phyloP scores from a whole-genome alignment of 2,329 filamentous ascomycete genomes.

The Aspergillus felis region DNA sequence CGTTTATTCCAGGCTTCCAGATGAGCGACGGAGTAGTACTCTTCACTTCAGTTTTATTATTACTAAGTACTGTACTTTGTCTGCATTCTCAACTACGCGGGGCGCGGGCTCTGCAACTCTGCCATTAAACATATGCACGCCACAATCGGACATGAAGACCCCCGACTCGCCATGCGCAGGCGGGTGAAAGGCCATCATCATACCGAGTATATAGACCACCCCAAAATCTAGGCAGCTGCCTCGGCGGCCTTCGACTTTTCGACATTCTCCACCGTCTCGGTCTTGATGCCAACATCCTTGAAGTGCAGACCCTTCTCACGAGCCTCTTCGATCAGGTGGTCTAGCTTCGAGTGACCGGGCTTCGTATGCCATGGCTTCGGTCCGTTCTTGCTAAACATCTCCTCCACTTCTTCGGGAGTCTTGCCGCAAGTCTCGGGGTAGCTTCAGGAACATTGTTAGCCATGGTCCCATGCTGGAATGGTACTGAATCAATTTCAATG shows the following conservation, averaged over 20 bases:
- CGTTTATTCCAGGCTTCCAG: not conserved
- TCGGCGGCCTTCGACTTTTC: not conserved
- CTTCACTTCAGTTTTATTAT: not conserved
- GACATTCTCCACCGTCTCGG: not conserved
- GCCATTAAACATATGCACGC: no score
- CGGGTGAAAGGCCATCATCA: no score
- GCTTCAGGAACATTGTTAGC: not conserved
- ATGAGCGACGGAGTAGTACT: not conserved
- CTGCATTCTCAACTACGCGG: not conserved
- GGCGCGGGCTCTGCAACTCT: no score
- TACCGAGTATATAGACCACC: no score
- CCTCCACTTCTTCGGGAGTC: slow-evolving; percentile 32
- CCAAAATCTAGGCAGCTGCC: not conserved
- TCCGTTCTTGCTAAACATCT: slow-evolving; percentile 25
- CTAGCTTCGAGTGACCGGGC: slow-evolving; percentile 26
- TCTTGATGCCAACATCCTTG: slow-evolving; percentile 5
- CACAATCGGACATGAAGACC: no score
- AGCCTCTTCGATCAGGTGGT: slow-evolving; percentile 25
- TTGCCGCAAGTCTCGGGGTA: slow-evolving; percentile 32
- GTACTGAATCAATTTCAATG: not conserved
- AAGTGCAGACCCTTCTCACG: slow-evolving; percentile 16
- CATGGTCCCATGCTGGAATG: not conserved
- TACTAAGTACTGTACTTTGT: not conserved
- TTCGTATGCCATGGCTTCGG: slow-evolving; percentile 32
- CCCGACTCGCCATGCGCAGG: no score